phyloP scores from a whole-genome alignment of 2,329 filamentous ascomycete species.

The Chrysoporthe puriensis region DNA sequence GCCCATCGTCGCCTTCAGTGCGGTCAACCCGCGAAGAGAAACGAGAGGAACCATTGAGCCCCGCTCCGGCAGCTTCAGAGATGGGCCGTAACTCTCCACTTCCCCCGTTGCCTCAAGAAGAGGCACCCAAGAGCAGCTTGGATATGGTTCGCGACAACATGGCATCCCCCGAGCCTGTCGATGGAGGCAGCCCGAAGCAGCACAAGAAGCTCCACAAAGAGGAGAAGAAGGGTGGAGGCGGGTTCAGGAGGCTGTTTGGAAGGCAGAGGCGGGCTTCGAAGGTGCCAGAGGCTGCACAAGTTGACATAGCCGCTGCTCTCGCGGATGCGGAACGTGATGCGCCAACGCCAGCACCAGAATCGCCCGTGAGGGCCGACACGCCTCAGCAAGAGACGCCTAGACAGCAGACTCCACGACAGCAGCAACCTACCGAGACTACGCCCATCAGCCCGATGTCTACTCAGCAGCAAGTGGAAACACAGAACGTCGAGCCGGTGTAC shows the following conservation, averaged over 20 bases:
- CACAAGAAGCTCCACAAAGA: conserved; percentile 41
- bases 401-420: conserved; percentile 8
- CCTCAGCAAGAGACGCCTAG: conserved; percentile 23
- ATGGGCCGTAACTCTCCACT: conserved; percentile 44
- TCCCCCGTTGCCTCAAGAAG: conserved; percentile 44
- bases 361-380: conserved; percentile 20
- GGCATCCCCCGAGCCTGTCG: conserved; percentile 44
- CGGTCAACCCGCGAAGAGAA: conserved; percentile 34
- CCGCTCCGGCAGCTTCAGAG: conserved; percentile 19
- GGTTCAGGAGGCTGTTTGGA: conserved; percentile 68
- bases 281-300: conserved; percentile 56
- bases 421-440: not conserved
- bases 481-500: conserved; percentile 43
- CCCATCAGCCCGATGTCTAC: conserved; percentile 28
- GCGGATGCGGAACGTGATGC: conserved; percentile 38
- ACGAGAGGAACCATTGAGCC: conserved; percentile 14
- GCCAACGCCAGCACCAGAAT: conserved; percentile 11
- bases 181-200: conserved; percentile 46
- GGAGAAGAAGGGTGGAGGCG: conserved; percentile 39
- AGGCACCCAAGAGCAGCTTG: conserved; percentile 35
- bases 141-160: conserved; percentile 44
- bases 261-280: conserved; percentile 65
- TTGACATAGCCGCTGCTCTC: conserved; percentile 56
- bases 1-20: conserved; percentile 34
- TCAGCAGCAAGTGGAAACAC: conserved; percentile 32